Base-by-base conservation (phyloP, 805 yeast genomes). In the Saccharomyces paradoxus region DNA sequence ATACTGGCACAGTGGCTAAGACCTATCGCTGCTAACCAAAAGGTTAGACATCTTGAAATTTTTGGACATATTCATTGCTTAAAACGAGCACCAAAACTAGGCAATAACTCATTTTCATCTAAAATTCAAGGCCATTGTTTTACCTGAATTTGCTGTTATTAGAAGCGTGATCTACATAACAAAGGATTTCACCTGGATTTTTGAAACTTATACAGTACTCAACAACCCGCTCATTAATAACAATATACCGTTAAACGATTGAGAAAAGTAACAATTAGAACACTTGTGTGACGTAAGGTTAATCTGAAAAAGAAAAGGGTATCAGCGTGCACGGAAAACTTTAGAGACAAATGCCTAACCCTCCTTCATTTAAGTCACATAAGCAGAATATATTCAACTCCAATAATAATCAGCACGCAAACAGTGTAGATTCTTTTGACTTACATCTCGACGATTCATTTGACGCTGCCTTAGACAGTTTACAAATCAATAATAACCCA, bases 391-490 rank as follows among this genome's bases (percentile, higher is more conserved):
- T 37, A 37, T 37, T 37, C 44, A 37, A 37, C 46, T 24, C 22
- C 30, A 44, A 28, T 24, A 50, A 52, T 46, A 37, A 37, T 37
- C 44, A 53, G 21, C 56, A 56, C n/a, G 54, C 52, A 28, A 56
- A 60, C 52, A 73, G 76, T 53, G 60, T 63, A 30, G 78, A 79
- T 49, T 73, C 81, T 12, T 76, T 84, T 61, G 89, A 85, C 60
- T 78, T 80, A 59, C 77, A 76, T 60, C 80, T 86, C 63, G 89
- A 85, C 63, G 81, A 57, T 51, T 55, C 60, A 28, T 80, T 86
- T 63, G 89, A 85, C 64, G 81, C 81, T 50, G 92, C 89, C 1
- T 71, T 86, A 59, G 81, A 81, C 56, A 72, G 63, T 74, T 74
- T 59, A 62, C 82, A 70, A 67, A 75, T 74, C 59, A 75, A 71